Base-by-base conservation (phyloP, 331 rosid species). In the Malus hybrid region DNA sequence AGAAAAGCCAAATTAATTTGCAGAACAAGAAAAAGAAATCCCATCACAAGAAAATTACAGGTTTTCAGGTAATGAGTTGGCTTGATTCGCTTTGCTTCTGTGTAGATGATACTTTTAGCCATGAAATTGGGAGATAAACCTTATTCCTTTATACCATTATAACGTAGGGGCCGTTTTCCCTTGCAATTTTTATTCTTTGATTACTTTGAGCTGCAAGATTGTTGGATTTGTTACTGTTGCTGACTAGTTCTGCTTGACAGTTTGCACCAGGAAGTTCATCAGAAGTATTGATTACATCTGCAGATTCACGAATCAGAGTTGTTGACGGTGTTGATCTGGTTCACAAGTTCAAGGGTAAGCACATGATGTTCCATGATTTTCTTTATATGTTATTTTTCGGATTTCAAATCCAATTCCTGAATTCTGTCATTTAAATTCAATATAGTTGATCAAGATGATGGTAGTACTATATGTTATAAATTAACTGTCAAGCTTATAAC, bases 231-330 rank as follows among this genome's bases (percentile, higher is more conserved):
- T 66, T 78, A 69, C 64, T 65, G 82, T 73, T 69, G 59, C 87
- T 87, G 76, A 87, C 67, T 31, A 48, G 83, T 80, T 82, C 69
- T n/a, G 32, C 59, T 81, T 73, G 78, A 86, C 97, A 95, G 99
- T 95, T 95, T 89, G 93, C 93, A 75, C 98, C 97, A 9, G 99
- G 98, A 81, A 95, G 97, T 84, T 90, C 96, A 62, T 83, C 98
- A 56, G 98, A 95, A 80, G 92, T 92, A 74, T 88, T 95, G 73
- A 86, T 95, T 80, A 89, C 99, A 27, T 92, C 98, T 67, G 93
- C 99, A 69, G 99, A 95, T 88, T 95, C 99, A 64, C 93, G 98
- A 79, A 80, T 95, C 73, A 90, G 99, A 84, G 90, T 92, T 72
- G 97, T 92, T 73, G 98, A 92, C 80, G 89, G 91, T 72, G 65